phyloP scores from a whole-genome alignment of 768 basidiomycete species.

The Pisolithus microcarpus region DNA sequence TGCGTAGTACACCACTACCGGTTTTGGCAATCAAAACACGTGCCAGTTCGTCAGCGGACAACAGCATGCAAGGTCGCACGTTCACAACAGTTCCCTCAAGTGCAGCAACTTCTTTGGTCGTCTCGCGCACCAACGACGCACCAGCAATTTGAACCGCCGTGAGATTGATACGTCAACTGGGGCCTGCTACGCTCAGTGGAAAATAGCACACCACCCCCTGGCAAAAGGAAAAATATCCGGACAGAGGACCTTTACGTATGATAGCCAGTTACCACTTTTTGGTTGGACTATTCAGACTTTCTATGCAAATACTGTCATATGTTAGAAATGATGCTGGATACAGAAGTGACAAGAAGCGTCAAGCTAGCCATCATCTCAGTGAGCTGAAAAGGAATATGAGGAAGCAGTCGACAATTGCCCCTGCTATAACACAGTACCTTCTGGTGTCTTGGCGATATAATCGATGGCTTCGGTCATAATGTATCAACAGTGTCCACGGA shows the following conservation, averaged over 20 bases:
- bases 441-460: slow-evolving; percentile 89
- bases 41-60: too few relatives aligned
- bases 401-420: background rate
- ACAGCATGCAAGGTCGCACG: too few relatives aligned
- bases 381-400: slow-evolving; percentile 33
- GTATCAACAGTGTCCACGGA: background rate
- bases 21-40: too few relatives aligned
- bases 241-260: background rate
- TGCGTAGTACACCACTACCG: slow-evolving; percentile 44
- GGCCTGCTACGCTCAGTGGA: too few relatives aligned
- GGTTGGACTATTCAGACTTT: background rate
- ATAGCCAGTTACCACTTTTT: background rate
- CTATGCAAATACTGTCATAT: background rate
- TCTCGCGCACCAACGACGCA: slow-evolving; percentile 20
- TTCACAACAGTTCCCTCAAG: too few relatives aligned
- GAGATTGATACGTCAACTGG: slow-evolving; percentile 29
- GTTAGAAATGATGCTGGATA: slow-evolving; percentile 15
- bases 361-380: slow-evolving; percentile 28
- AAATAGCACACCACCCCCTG: too few relatives aligned
- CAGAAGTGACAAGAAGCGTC: slow-evolving; percentile 8
- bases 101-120: too few relatives aligned
- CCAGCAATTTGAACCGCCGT: slow-evolving; percentile 62
- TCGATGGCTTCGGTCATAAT: slow-evolving; percentile 63
- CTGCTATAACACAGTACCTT: slow-evolving; percentile 41
- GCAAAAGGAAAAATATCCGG: too few relatives aligned